phyloP scores from a whole-genome alignment of 2,329 filamentous ascomycete species.

The Aspergillus intermedius region DNA sequence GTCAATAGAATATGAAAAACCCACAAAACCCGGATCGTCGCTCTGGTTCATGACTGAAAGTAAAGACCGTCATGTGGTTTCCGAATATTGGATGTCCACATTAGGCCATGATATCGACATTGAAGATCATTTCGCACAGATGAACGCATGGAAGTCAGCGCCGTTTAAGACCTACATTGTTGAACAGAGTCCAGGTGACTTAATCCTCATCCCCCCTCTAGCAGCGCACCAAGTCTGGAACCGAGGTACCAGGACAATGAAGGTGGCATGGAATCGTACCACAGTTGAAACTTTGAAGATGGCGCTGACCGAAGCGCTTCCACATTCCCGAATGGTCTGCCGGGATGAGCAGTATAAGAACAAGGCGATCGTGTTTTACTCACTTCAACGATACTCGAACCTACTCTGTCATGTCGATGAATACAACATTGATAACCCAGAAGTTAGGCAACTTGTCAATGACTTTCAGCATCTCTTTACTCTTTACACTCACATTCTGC shows the following conservation, averaged over 20 bases:
- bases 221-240: slow-evolving; percentile 99
- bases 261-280: slow-evolving; percentile 95
- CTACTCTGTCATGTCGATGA: slow-evolving; percentile 54
- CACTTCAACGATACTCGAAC: slow-evolving; percentile 68
- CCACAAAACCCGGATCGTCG: slow-evolving; percentile 71
- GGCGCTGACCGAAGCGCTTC: slow-evolving; percentile 78
- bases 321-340: slow-evolving; percentile 83
- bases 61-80: slow-evolving; percentile 81
- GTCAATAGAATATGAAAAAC: slow-evolving; percentile 61
- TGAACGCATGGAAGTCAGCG: slow-evolving; percentile 91
- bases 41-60: slow-evolving; percentile 99
- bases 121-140: slow-evolving; percentile 91
- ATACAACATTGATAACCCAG: slow-evolving; percentile 40
- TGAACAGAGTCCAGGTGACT: slow-evolving; percentile 83
- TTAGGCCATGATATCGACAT: slow-evolving; percentile 95
- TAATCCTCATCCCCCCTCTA: slow-evolving; percentile 85
- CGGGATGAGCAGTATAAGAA: slow-evolving; percentile 99
- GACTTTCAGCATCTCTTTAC: slow-evolving; percentile 78
- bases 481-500: slow-evolving; percentile 69
- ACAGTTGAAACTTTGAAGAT: slow-evolving; percentile 85
- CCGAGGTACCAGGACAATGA: slow-evolving; percentile 88
- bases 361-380: slow-evolving; percentile 89
- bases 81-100: slow-evolving; percentile 88
- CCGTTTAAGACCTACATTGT: slow-evolving; percentile 90
- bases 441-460: slow-evolving; percentile 63